Percentiles rank a stretch among this genome's conserved stretches.
Conservation (phyloP, 805 yeast species). For the Suhomyces pyralidae region DNA sequence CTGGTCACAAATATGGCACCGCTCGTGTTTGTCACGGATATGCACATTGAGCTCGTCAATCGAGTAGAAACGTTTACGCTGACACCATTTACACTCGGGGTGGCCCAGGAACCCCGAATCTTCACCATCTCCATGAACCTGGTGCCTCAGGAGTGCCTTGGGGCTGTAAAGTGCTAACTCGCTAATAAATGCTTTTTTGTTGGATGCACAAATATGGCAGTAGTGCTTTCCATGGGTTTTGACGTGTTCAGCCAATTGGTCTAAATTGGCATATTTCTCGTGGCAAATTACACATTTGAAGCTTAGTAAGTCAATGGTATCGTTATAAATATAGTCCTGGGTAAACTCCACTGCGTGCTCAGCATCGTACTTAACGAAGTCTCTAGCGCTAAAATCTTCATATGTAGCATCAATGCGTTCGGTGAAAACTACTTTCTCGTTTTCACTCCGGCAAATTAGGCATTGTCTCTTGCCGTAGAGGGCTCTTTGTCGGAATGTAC, state of each 20-base stretch:
- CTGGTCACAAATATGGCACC: slow-evolving; percentile 86
- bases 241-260: slow-evolving; percentile 62
- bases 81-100: slow-evolving; percentile 82
- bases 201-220: slow-evolving; percentile 76
- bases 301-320: slow-evolving; percentile 50
- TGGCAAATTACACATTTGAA: slow-evolving; percentile 55
- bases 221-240: slow-evolving; percentile 60
- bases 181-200: slow-evolving; percentile 70
- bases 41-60: slow-evolving; percentile 83
- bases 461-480: slow-evolving; percentile 72
- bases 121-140: slow-evolving; percentile 59
- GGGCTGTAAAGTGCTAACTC: slow-evolving; percentile 65
- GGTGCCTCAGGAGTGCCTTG: slow-evolving; percentile 66
- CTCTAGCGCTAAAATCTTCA: slow-evolving; percentile 31
- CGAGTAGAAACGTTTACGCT: slow-evolving; percentile 72
- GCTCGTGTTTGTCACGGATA: slow-evolving; percentile 79
- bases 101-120: slow-evolving; percentile 80
- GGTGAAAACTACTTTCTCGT: slow-evolving; percentile 55
- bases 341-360: slow-evolving; percentile 62
- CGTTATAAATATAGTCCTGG: slow-evolving; percentile 43
- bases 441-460: slow-evolving; percentile 78
- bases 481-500: slow-evolving; percentile 81
- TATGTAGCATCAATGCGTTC: slow-evolving; percentile 37
- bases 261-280: slow-evolving; percentile 46
- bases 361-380: slow-evolving; percentile 35